Evolutionary conservation across 306 rosid genomes (phyloP), one percentile per base, ranked within the genome.

Genomic region (Acacia acuminata): DNA sequence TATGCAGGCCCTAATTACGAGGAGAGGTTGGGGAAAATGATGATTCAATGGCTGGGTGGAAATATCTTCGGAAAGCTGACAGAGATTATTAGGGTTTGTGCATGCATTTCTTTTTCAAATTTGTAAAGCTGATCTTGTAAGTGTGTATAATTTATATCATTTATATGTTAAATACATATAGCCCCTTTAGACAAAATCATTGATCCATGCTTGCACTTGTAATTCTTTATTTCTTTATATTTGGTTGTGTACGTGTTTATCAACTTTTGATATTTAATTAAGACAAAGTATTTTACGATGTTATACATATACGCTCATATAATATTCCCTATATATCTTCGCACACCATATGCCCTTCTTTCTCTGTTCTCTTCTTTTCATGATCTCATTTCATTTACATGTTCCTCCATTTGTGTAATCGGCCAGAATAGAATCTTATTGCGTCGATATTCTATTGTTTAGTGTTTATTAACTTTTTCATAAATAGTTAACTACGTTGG

Each of bases 311-410:
- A 16, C 16, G 16, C 5, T 15, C 1, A 15, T 16, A 50, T 16
- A 4, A 30, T 30, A 30, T 30, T 30, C 3, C 34, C 2, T 30
- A 27, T 27, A 27, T 27, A 30, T 30, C 34, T 30, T 1, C 34
- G 2, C 2, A 13, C 4, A 12, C n/a, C 43, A 5, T 70, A 13
- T 81, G 56, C 85, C 82, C 74, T 58, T 69, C 76, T 45, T 84
- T 82, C 79, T 71, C n/a, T 75, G 22, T 71, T 79, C 77, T 76
- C 86, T 84, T 82, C 86, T 84, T 84, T 87, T 72, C 81, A 82
- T 79, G 71, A 24, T 58, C 19, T 56, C 78, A 47, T 86, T 56
- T 56, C 27, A 20, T 84, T 84, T 87, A 77, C 40, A 24, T 25
- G 4, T 72, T 74, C 82, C 64, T 73, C 69, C 74, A 66, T 17